A percentile compares a stretch with the other conserved stretches of the same genome.
Conservation (phyloP, 306 rosid genomes). For the Acacia acuminata region DNA sequence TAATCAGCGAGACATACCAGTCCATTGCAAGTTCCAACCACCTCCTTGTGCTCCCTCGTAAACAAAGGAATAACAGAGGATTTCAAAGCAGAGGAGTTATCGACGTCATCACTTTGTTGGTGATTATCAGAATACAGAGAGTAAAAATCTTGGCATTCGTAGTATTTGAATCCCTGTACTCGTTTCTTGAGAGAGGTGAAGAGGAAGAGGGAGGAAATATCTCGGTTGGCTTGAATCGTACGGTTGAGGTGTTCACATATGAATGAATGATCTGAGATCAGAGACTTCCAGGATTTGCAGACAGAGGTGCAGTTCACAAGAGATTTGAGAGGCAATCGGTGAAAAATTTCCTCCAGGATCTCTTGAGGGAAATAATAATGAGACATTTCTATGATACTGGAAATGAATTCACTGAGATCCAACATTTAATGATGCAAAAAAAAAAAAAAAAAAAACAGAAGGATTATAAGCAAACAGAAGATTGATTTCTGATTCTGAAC, state of each 20-base stretch:
- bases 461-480: background rate
- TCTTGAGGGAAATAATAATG: background rate
- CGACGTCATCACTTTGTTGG: background rate
- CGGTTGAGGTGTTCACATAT: background rate
- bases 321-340: background rate
- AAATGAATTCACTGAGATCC: background rate
- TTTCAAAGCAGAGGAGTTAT: background rate
- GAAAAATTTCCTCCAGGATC: background rate
- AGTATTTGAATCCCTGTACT: background rate
- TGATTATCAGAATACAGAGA: background rate
- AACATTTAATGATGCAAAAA: background rate
- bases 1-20: constrained; percentile 7
- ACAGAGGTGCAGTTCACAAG: constrained; percentile 5
- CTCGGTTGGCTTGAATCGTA: background rate
- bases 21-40: constrained; percentile 20
- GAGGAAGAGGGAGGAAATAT: background rate
- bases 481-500: background rate
- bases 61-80: background rate
- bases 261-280: background rate
- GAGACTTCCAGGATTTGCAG: constrained; percentile 13
- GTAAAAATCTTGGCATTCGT: background rate
- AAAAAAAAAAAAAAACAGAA: background rate
- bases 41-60: too few relatives aligned
- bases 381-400: background rate
- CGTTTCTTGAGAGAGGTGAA: background rate